Evolutionary conservation across 805 yeast species (phyloP), one percentile per base, ranked within the genome.

Genomic region (Yarrowia sp.): DNA sequence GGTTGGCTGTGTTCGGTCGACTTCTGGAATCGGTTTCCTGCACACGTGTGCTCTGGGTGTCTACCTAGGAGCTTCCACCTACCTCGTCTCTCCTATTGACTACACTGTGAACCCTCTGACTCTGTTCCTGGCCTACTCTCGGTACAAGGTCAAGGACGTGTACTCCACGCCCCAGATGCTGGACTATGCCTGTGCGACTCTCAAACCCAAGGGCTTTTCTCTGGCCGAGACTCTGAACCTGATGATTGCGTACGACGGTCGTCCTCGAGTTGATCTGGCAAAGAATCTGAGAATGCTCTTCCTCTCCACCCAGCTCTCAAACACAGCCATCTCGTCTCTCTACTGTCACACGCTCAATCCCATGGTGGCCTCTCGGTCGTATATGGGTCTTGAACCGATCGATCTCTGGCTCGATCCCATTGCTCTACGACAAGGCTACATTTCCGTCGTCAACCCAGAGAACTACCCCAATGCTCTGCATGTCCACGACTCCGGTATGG

Each of bases 401-500:
- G 95, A 91, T 71, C 77, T 95, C 32, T 92, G 89, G 83, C 81
- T 95, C 65, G 98, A 95, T 75, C 92, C 97, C 0, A 82, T 89
- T 58, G 94, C 97, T 0, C 82, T 95, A 69, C 84, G 98, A n/a
- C 94, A 92, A 71, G 99, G 99, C 2, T 86, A 89, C 67, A 84
- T 95, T 2, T 87, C 90, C 22, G 83, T 90, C 35, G 93, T 92
- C 7, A 89, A 90, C 72, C 94, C 92, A 11, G 85, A 85, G 4
- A 89, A 86, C 71, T 83, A 83, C 35, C 88, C 90, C 4, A 83
- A 84, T 72, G 91, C 92, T 0, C 79, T 95, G 65, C 89, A 88
- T 69, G 79, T 95, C 9, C 97, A 92, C 75, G 99, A 95, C 75
- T 91, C 97, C 0, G 99, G 99, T 12, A 90, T 94, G 83, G 98